Evolutionary conservation across 805 yeast genomes (phyloP).

Genomic region (Barnettozyma californica): DNA sequence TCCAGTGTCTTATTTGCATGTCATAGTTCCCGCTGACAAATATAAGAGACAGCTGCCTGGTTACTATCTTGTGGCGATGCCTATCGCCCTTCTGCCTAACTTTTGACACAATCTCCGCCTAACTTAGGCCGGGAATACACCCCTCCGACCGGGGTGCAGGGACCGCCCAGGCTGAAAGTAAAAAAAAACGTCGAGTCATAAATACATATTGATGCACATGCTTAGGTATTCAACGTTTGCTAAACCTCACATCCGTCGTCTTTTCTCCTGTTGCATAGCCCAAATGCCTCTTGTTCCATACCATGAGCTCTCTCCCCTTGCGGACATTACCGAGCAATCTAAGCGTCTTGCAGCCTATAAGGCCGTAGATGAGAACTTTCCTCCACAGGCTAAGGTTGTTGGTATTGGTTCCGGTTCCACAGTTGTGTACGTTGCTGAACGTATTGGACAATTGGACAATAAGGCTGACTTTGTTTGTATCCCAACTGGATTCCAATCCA

Average conservation of each 20-base stretch:
- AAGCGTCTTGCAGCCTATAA: constrained; percentile 84
- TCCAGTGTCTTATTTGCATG: neutral
- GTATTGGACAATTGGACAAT: constrained; percentile 65
- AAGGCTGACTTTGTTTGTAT: constrained; percentile 65
- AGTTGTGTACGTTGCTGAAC: constrained; percentile 93
- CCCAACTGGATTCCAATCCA: constrained; percentile 96
- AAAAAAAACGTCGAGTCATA: neutral
- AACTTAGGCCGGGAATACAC: neutral
- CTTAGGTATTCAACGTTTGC: neutral
- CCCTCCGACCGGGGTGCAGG: neutral
- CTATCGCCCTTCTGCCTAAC: neutral
- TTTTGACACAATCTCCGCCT: constrained; percentile 6
- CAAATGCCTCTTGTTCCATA: constrained; percentile 23
- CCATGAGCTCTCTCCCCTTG: constrained; percentile 26
- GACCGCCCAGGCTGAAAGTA: neutral
- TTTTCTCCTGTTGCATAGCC: neutral
- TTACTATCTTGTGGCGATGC: neutral
- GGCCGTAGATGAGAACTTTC: constrained; percentile 88
- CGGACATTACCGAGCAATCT: constrained; percentile 63
- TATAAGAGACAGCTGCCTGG: neutral
- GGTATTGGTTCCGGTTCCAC: constrained; percentile 98
- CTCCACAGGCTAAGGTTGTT: constrained; percentile 60
- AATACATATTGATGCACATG: neutral
- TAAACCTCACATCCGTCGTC: neutral
- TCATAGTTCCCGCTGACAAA: neutral